A percentile compares a stretch with the other conserved stretches of the same genome.
These are phyloP conservation scores for Trichoderma afroharzianum DNA, from an alignment of 2,329 filamentous ascomycete genomes.

Conservation along the genomic window DNA sequence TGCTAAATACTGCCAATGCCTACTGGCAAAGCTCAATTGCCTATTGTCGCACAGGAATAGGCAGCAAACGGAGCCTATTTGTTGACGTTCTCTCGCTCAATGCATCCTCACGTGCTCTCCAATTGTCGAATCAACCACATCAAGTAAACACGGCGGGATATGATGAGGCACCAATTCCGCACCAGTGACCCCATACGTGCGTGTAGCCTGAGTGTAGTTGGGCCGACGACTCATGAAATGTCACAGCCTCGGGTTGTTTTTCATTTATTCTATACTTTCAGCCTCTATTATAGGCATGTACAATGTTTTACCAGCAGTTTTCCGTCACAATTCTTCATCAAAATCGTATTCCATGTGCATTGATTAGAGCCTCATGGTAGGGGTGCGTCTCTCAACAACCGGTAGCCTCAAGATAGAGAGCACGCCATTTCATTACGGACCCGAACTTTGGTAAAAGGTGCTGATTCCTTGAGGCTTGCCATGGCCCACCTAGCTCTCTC, in stretches of 20 bases:
- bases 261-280: neutral
- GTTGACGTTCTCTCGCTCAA: neutral
- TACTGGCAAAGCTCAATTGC: neutral
- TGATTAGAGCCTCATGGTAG: neutral
- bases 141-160: conserved; percentile 2
- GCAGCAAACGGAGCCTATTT: neutral
- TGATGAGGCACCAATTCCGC: conserved; percentile 4
- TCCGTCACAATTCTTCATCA: neutral
- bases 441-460: neutral
- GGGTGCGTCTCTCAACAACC: neutral
- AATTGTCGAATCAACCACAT: conserved; percentile 3
- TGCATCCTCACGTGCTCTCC: conserved; percentile 2
- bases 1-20: neutral
- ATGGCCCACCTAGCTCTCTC: neutral
- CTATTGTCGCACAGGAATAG: neutral
- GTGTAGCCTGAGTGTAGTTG: neutral
- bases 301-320: neutral
- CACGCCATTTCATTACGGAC: neutral
- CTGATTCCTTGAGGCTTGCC: neutral
- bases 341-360: neutral
- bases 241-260: neutral
- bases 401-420: neutral
- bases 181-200: neutral
- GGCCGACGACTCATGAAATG: neutral
- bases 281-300: neutral